Evolutionary conservation across 352 stramenopile genomes (phyloP), one percentile per base, ranked within the genome.

Genomic region (Globisporangium perplexum): DNA sequence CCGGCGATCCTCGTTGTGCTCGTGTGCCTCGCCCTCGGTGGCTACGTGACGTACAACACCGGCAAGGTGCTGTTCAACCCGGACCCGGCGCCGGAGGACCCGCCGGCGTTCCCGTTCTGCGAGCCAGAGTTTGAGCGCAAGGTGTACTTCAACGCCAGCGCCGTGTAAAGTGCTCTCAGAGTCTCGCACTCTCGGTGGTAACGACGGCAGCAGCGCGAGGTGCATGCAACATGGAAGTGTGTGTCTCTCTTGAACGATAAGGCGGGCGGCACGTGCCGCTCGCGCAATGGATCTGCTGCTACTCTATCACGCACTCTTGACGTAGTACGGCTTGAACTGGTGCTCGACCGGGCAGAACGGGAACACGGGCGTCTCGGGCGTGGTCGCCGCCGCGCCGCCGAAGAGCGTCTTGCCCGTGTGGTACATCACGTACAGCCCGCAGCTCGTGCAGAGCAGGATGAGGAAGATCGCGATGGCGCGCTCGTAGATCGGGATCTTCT

Each of bases 381-480:
- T 35, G 30, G 30, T 35, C 30, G 30, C 30, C 30, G 30, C 30
- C 8, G 30, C 8, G 0, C 30, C 8, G 30, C 30, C 10, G 44
- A 63, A 63, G 35, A 63, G 56, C 49, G 43, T 45, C 36, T 63
- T 63, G 33, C 56, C 56, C n/a, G 56, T 41, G 24, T 57, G 18
- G 49, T 49, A 41, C 26, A 49, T 44, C 42, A 71, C 62, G 23
- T 71, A 71, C 14, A 62, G n/a, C 20, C 61, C 64, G 22, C 66
- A 55, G n/a, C 22, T 18, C 12, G 50, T 46, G 48, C 62, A 71
- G 10, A 71, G 47, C 7, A 57, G 23, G 28, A 71, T 49, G 44
- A 68, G 45, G 15, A 70, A 12, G 11, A 71, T 1, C 24, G 61
- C 61, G 22, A 39, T 28, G 1, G 22, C 44, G 22, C 59, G 60